Evolutionary conservation across 2,329 filamentous ascomycete species (phyloP).

Genomic region (Kalmusia sp.): DNA sequence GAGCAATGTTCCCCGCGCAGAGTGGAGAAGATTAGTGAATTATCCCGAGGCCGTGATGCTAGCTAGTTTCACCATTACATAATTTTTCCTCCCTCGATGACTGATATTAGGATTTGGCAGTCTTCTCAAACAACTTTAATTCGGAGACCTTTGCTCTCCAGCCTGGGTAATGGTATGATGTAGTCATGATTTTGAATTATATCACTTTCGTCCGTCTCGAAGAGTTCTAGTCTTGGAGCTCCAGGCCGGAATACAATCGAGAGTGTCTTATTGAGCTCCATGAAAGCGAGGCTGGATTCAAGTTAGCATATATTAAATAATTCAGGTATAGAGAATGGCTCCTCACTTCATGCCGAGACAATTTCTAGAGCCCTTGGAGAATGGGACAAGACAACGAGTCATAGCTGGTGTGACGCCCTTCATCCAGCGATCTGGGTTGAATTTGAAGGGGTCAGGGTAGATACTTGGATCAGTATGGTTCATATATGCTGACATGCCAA

Average conservation of each 20-base stretch:
- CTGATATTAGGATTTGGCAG: not conserved
- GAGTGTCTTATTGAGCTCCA: conserved; percentile 32
- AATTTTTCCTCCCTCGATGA: too few relatives aligned
- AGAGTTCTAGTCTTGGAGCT: conserved; percentile 25
- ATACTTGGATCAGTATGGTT: conserved; percentile 41
- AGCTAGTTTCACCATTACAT: too few relatives aligned
- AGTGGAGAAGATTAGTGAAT: too few relatives aligned
- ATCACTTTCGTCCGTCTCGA: conserved; percentile 25
- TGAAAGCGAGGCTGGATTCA: conserved; percentile 13
- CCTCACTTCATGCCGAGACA: conserved; percentile 26
- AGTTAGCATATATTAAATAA: not conserved
- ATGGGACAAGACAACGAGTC: conserved; percentile 22
- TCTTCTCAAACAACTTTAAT: not conserved
- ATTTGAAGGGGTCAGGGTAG: conserved; percentile 16
- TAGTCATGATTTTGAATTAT: conserved; percentile 30
- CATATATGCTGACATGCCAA: conserved; percentile 13
- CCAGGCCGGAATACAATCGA: conserved; percentile 25
- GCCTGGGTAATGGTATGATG: conserved; percentile 30
- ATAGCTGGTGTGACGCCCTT: conserved; percentile 5
- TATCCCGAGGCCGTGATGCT: too few relatives aligned
- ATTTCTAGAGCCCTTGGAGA: conserved; percentile 24
- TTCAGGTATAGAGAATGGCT: not conserved
- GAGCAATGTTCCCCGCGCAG: too few relatives aligned
- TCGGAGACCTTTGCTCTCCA: conserved; percentile 27
- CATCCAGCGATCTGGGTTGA: conserved; percentile 14